phyloP scores from a whole-genome alignment of 371 early-diverging fungal species.

The Mortierella sp. region DNA sequence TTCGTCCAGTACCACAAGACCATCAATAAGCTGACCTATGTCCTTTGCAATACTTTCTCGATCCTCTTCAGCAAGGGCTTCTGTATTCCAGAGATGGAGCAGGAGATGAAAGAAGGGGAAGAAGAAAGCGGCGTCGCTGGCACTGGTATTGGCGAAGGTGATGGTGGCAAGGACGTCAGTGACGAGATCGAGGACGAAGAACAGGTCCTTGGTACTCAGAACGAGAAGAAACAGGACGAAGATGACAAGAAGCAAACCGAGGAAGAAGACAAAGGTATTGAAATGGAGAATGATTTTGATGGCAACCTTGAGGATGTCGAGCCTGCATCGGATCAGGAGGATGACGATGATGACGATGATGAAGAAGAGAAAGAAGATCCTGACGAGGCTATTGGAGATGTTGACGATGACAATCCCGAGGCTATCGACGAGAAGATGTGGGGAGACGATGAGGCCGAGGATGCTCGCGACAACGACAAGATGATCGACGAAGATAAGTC shows the following conservation, averaged over 20 bases:
- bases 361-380: slow-evolving; percentile 74
- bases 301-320: slow-evolving; percentile 93
- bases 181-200: slow-evolving; percentile 97
- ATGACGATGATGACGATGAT: slow-evolving; percentile 73
- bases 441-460: slow-evolving; percentile 89
- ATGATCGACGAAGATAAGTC: slow-evolving; percentile 69
- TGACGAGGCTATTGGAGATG: slow-evolving; percentile 93
- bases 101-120: slow-evolving; percentile 74
- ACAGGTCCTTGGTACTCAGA: slow-evolving; percentile 90
- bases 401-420: slow-evolving; percentile 89
- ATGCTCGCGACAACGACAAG: slow-evolving; percentile 75
- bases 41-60: slow-evolving; percentile 78
- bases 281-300: slow-evolving; percentile 97
- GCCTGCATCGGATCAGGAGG: slow-evolving; percentile 68
- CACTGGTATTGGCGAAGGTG: slow-evolving; percentile 96
- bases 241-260: slow-evolving; percentile 73
- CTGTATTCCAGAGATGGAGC: slow-evolving; percentile 80
- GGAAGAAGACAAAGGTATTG: slow-evolving; percentile 93
- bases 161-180: slow-evolving; percentile 95
- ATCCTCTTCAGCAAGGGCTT: slow-evolving; percentile 86
- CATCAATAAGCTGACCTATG: slow-evolving; percentile 73
- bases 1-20: slow-evolving; percentile 78
- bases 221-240: slow-evolving; percentile 75
- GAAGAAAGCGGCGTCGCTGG: slow-evolving; percentile 74
- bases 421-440: slow-evolving; percentile 98